A percentile compares a stretch with the other conserved stretches of the same genome.
phyloP scores from a whole-genome alignment of 306 rosid genomes.

The Cicer pinnatifidum region DNA sequence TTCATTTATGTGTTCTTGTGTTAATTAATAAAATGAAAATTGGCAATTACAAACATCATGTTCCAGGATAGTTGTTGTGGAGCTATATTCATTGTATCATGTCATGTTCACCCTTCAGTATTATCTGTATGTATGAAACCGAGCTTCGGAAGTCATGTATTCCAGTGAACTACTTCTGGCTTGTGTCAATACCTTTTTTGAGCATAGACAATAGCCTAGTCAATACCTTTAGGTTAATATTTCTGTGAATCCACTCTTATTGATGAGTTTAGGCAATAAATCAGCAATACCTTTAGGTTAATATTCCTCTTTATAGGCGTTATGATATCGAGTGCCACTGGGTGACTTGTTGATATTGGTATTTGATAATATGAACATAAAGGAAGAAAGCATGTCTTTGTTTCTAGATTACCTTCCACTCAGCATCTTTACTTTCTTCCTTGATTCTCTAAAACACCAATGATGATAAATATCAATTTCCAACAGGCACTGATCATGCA shows the following conservation, averaged over 20 bases:
- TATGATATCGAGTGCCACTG: constrained; percentile 9
- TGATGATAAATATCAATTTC: constrained; percentile 35
- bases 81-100: constrained; percentile 8
- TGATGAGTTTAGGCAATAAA: constrained; percentile 21
- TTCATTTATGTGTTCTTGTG: constrained; percentile 5
- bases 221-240: constrained; percentile 15
- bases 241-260: constrained; percentile 16
- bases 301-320: constrained; percentile 14
- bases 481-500: constrained; percentile 90
- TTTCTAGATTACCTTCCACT: constrained; percentile 23
- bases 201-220: constrained; percentile 1
- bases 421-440: constrained; percentile 3
- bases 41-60: constrained; percentile 6
- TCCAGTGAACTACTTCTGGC: constrained; percentile 31
- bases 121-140: constrained; percentile 25
- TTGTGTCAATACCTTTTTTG: background rate
- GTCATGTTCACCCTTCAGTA: constrained; percentile 6
- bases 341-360: background rate
- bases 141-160: constrained; percentile 19
- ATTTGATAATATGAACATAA: background rate
- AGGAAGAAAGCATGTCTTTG: background rate
- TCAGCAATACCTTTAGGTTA: background rate
- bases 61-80: background rate
- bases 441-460: constrained; percentile 22
- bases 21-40: constrained; percentile 33